Percentiles rank a stretch among this genome's conserved stretches.
phyloP scores from a whole-genome alignment of 306 rosid species.

The Senna siamea region DNA sequence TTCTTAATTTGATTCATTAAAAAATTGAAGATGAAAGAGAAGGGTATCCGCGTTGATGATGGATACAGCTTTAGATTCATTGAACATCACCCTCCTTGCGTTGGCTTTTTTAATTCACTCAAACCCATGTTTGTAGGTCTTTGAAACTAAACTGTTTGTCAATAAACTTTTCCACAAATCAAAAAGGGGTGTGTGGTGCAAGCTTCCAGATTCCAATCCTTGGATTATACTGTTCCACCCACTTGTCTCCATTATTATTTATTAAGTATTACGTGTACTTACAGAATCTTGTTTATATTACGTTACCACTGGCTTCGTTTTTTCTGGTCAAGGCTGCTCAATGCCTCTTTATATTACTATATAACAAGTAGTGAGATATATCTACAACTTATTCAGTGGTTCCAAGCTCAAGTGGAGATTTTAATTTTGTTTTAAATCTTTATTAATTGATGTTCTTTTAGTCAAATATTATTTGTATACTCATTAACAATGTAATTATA shows the following conservation, averaged over 20 bases:
- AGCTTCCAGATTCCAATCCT: neutral
- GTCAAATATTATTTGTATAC: too few species aligned
- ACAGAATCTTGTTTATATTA: neutral
- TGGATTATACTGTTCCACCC: conserved; percentile 16
- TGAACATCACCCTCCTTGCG: neutral
- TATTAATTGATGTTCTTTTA: too few species aligned
- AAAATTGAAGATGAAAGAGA: neutral
- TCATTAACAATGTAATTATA: too few species aligned
- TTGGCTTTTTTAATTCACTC: neutral
- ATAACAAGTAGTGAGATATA: neutral
- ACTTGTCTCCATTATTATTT: conserved; percentile 9
- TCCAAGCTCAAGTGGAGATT: too few species aligned
- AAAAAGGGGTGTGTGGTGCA: neutral
- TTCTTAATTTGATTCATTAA: neutral
- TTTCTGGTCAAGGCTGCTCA: neutral
- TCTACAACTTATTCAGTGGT: too few species aligned
- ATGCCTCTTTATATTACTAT: neutral
- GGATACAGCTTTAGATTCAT: conserved; percentile 14
- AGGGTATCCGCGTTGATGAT: neutral
- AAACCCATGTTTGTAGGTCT: neutral
- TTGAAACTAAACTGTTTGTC: neutral
- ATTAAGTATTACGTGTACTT: neutral
- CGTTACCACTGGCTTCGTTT: neutral
- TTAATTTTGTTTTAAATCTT: too few species aligned
- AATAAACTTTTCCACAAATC: conserved; percentile 5